Conservation (phyloP, 2,329 filamentous ascomycete genomes). For the Chaetomium sp. region DNA sequence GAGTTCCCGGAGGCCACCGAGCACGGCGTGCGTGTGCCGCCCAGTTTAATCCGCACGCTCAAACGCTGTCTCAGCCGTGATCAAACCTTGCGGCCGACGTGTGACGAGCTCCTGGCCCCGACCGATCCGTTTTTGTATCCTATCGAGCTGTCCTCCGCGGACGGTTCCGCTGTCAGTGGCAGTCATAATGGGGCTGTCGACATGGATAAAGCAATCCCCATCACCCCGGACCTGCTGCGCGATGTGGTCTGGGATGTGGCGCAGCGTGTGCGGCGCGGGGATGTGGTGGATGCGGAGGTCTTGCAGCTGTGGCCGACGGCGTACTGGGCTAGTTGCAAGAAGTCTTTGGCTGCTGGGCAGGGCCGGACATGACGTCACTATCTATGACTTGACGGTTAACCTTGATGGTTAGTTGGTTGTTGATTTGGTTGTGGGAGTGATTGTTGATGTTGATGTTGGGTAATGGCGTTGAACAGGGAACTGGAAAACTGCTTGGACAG, state of each 20-base stretch:
- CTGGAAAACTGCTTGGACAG: not conserved
- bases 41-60: conserved; percentile 54
- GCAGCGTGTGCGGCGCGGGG: conserved; percentile 29
- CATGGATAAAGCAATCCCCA: conserved; percentile 46
- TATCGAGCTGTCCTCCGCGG: conserved; percentile 39
- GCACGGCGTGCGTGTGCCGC: conserved; percentile 60
- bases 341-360: not conserved
- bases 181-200: conserved; percentile 5
- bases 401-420: too few species aligned
- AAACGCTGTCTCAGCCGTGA: conserved; percentile 57
- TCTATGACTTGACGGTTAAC: too few species aligned
- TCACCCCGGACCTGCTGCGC: conserved; percentile 56
- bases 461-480: too few species aligned
- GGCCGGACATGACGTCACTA: not conserved
- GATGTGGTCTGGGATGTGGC: conserved; percentile 59
- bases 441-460: too few species aligned
- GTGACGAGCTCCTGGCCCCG: conserved; percentile 52
- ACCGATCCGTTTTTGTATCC: conserved; percentile 60
- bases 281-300: conserved; percentile 46
- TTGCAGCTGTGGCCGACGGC: conserved; percentile 52
- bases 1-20: conserved; percentile 55
- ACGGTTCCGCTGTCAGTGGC: conserved; percentile 13
- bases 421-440: too few species aligned
- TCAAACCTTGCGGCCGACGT: conserved; percentile 56
- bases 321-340: conserved; percentile 36